phyloP scores from a whole-genome alignment of 2,329 filamentous ascomycete genomes.

The Arthrobotrys conoides region DNA sequence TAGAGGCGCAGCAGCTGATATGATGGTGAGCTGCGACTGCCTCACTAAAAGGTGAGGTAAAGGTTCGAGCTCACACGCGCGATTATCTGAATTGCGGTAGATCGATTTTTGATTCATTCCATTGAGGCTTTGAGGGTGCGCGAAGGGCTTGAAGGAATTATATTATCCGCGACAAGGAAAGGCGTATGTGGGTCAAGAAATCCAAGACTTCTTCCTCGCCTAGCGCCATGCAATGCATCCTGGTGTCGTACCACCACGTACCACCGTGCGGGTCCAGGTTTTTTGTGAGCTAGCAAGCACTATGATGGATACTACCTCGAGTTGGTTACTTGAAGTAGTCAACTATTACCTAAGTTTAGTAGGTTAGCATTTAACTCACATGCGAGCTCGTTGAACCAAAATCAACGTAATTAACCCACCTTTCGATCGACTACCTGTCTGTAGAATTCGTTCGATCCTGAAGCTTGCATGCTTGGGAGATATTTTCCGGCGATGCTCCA shows the following conservation, averaged over 20 bases:
- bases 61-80: conserved; percentile 5
- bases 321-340: no score
- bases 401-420: no score
- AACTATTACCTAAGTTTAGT: not conserved
- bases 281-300: conserved; percentile 15
- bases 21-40: no score
- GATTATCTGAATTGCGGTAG: conserved; percentile 25
- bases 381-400: not conserved
- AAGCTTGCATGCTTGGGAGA: not conserved
- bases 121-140: conserved; percentile 2
- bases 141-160: not conserved
- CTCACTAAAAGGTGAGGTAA: no score
- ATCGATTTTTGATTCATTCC: no score
- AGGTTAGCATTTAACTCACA: not conserved
- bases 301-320: no score
- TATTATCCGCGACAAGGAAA: not conserved
- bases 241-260: conserved; percentile 10
- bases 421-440: no score
- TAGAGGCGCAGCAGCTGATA: conserved; percentile 12
- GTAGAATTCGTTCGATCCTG: no score
- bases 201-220: not conserved
- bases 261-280: not conserved
- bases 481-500: conserved; percentile 11
- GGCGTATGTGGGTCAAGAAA: not conserved
- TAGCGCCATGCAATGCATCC: conserved; percentile 19